A percentile compares a stretch with the other conserved stretches of the same genome.
phyloP scores from a whole-genome alignment of 352 stramenopile genomes.

The Phytophthora chlamydospora region DNA sequence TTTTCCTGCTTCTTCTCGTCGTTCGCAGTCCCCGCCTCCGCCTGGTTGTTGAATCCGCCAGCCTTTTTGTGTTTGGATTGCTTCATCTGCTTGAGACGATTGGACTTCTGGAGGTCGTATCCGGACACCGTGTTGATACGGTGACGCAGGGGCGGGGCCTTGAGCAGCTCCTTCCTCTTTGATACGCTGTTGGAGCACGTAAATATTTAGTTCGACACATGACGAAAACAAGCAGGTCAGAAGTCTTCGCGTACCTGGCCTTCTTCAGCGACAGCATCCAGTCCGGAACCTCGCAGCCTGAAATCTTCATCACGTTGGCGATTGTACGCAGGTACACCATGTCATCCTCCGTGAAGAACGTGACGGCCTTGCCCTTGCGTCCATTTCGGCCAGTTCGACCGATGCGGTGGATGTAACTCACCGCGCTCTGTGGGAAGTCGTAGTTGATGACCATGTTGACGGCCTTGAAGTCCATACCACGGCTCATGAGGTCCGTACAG shows the following conservation, averaged over 20 bases:
- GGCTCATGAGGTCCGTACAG: slow-evolving; percentile 98
- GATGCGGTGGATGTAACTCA: slow-evolving; percentile 98
- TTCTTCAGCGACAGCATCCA: slow-evolving; percentile 99
- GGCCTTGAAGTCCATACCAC: slow-evolving; percentile 99
- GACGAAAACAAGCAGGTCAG: slow-evolving; percentile 7
- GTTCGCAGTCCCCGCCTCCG: slow-evolving; percentile 9
- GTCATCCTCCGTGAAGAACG: slow-evolving; percentile 97
- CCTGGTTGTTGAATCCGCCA: slow-evolving; percentile 9
- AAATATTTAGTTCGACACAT: slow-evolving; percentile 10
- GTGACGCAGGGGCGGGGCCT: slow-evolving; percentile 70
- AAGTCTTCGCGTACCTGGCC: slow-evolving; percentile 55
- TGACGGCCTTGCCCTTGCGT: slow-evolving; percentile 94
- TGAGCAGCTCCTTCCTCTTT: slow-evolving; percentile 84
- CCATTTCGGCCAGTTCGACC: slow-evolving; percentile 95
- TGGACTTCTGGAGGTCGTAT: slow-evolving; percentile 87
- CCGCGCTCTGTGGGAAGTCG: slow-evolving; percentile 95
- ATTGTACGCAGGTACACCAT: slow-evolving; percentile 96
- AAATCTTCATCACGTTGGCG: slow-evolving; percentile 99
- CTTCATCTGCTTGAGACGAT: slow-evolving; percentile 70
- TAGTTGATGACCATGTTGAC: slow-evolving; percentile 99
- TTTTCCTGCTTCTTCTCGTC: slow-evolving; percentile 16
- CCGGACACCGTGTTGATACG: slow-evolving; percentile 88
- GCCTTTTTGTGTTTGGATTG: slow-evolving; percentile 31
- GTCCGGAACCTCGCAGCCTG: slow-evolving; percentile 95
- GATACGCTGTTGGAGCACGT: slow-evolving; percentile 43